Evolutionary conservation across 345 rosid species (phyloP).

Genomic region (Kandelia obovata): DNA sequence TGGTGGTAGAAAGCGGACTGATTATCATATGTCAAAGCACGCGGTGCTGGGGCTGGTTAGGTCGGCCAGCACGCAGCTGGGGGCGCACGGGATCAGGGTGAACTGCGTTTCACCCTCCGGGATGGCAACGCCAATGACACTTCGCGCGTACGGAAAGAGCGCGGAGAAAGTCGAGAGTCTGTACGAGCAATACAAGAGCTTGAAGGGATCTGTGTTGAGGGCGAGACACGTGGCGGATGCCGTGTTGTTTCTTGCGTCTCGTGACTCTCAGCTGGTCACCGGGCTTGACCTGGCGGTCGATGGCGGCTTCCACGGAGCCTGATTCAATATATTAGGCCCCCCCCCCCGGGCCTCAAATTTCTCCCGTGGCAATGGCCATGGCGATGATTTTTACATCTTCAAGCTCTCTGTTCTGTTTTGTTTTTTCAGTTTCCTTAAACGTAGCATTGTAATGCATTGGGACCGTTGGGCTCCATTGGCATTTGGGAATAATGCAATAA

Average conservation of each 20-base stretch:
- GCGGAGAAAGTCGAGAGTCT: constrained; percentile 22
- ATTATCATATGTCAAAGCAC: constrained; percentile 38
- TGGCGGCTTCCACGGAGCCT: constrained; percentile 20
- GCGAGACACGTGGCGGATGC: constrained; percentile 35
- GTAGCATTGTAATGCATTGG: too few species aligned
- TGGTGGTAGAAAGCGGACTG: constrained; percentile 1
- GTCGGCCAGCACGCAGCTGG: constrained; percentile 40
- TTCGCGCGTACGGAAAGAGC: not conserved
- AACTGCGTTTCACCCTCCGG: constrained; percentile 41
- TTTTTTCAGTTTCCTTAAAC: too few species aligned
- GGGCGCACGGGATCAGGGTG: constrained; percentile 42
- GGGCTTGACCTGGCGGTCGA: constrained; percentile 36
- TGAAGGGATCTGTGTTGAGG: constrained; percentile 31
- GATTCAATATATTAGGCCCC: too few species aligned
- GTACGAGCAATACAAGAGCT: not conserved
- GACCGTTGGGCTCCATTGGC: too few species aligned
- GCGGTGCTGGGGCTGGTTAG: constrained; percentile 40
- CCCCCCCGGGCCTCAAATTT: too few species aligned
- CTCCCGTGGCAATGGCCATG: too few species aligned
- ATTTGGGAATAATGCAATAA: too few species aligned
- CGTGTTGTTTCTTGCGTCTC: constrained; percentile 37
- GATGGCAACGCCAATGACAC: constrained; percentile 27
- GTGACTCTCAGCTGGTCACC: constrained; percentile 31
- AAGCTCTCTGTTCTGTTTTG: too few species aligned
- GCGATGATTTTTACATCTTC: too few species aligned